These are phyloP conservation scores for Stachybotrys chlorohalonatus DNA, from an alignment of 2,329 filamentous ascomycete genomes.

Conservation along the genomic window DNA sequence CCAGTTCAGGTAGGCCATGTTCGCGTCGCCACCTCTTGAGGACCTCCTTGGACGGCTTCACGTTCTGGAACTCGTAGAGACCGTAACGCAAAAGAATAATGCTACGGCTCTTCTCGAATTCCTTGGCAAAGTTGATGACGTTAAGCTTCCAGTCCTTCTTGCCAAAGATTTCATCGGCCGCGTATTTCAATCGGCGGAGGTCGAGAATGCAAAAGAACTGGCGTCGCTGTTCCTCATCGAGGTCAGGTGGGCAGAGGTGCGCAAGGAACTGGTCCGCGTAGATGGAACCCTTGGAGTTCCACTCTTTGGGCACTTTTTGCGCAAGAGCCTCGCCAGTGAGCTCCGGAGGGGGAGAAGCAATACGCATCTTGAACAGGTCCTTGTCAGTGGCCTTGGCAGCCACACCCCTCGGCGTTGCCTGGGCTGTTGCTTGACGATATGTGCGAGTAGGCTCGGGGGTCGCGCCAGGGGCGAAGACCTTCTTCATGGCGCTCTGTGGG, in stretches of 20 bases:
- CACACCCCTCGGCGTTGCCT: constrained; percentile 40
- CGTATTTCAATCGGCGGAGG: constrained; percentile 51
- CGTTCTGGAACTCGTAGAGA: constrained; percentile 54
- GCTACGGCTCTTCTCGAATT: constrained; percentile 55
- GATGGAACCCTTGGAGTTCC: constrained; percentile 42
- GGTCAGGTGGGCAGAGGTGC: constrained; percentile 46
- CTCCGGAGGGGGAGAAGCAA: constrained; percentile 46
- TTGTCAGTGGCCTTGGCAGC: constrained; percentile 37
- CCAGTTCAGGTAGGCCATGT: constrained; percentile 42
- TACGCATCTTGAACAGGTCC: constrained; percentile 50
- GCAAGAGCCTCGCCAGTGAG: constrained; percentile 46
- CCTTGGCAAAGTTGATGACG: constrained; percentile 53
- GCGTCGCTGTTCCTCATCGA: constrained; percentile 49
- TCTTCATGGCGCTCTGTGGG: constrained; percentile 34
- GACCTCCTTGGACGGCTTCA: constrained; percentile 48
- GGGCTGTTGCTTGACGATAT: constrained; percentile 34
- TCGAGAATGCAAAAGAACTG: constrained; percentile 57
- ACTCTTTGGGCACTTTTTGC: constrained; percentile 43
- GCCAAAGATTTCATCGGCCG: constrained; percentile 50
- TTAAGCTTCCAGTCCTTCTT: constrained; percentile 57
- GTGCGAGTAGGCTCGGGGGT: constrained; percentile 34
- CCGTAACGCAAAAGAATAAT: constrained; percentile 53
- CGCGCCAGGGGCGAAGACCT: constrained; percentile 35
- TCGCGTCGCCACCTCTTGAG: constrained; percentile 50
- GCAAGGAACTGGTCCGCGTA: constrained; percentile 52